phyloP scores from a whole-genome alignment of 148 eudicot species.

The Agrostemma githago region DNA sequence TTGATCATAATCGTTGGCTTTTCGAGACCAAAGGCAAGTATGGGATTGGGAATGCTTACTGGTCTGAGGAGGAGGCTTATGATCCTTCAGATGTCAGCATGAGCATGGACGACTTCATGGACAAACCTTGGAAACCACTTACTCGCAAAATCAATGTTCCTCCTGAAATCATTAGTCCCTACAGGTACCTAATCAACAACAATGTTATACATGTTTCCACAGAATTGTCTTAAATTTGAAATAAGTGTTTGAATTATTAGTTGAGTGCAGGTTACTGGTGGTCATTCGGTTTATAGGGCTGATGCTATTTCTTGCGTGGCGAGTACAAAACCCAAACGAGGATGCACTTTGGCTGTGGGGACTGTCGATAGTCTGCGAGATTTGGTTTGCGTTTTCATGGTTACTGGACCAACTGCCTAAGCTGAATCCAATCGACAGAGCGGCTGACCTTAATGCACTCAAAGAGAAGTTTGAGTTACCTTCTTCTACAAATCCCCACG shows the following conservation, averaged over 20 bases:
- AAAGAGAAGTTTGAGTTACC: constrained; percentile 67
- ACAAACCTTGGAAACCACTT: constrained; percentile 96
- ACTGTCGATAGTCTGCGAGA: constrained; percentile 62
- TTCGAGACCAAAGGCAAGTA: constrained; percentile 85
- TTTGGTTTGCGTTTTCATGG: constrained; percentile 95
- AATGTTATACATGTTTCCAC: not conserved
- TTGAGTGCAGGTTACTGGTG: constrained; percentile 54
- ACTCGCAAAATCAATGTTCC: constrained; percentile 65
- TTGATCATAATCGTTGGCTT: constrained; percentile 87
- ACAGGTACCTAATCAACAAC: constrained; percentile 42
- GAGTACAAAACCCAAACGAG: constrained; percentile 53
- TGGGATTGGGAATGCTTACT: constrained; percentile 83
- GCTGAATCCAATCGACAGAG: constrained; percentile 78
- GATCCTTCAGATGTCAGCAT: constrained; percentile 44
- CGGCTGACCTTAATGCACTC: constrained; percentile 62
- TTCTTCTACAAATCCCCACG: constrained; percentile 53
- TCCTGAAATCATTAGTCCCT: constrained; percentile 68
- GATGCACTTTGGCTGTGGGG: constrained; percentile 91
- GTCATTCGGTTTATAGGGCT: constrained; percentile 55
- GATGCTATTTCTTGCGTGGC: constrained; percentile 53
- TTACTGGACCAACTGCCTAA: constrained; percentile 83
- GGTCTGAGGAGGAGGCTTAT: constrained; percentile 61
- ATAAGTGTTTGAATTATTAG: constrained; percentile 14
- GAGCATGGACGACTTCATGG: constrained; percentile 73
- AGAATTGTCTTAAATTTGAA: constrained; percentile 15